A percentile compares a stretch with the other conserved stretches of the same genome.
Conservation (phyloP, 257 asterid species). For the Capsicum rhomboideum region DNA sequence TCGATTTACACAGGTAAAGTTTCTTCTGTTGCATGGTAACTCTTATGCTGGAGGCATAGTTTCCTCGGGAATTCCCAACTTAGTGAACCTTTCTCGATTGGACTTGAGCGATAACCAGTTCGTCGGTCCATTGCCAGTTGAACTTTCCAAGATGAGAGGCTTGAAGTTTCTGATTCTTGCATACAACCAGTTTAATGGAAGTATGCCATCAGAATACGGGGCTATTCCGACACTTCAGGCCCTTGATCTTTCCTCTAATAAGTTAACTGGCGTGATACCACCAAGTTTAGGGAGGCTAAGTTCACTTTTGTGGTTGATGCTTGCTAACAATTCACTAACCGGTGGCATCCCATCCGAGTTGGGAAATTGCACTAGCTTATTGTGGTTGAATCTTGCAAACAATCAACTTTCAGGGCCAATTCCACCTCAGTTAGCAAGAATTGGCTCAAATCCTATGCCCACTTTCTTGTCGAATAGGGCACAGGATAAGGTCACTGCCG, state of each 20-base stretch:
- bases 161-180: conserved; percentile 71
- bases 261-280: conserved; percentile 53
- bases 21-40: conserved; percentile 58
- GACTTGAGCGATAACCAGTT: conserved; percentile 76
- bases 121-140: conserved; percentile 59
- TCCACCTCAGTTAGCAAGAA: conserved; percentile 43
- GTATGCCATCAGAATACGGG: conserved; percentile 70
- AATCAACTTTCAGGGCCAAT: conserved; percentile 51
- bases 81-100: conserved; percentile 50
- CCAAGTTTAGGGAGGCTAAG: conserved; percentile 49
- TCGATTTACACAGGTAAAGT: conserved; percentile 45
- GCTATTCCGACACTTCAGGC: conserved; percentile 59
- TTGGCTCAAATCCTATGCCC: conserved; percentile 43
- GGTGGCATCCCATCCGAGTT: conserved; percentile 64
- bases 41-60: conserved; percentile 51
- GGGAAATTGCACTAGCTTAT: conserved; percentile 74
- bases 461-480: conserved; percentile 53
- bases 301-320: conserved; percentile 83
- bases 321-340: conserved; percentile 60
- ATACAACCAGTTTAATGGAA: conserved; percentile 56
- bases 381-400: conserved; percentile 77
- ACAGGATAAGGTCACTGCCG: conserved; percentile 32
- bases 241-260: conserved; percentile 77
- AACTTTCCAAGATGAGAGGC: conserved; percentile 42
- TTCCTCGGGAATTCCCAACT: conserved; percentile 47